These are phyloP conservation scores for Rhizomucor pusillus DNA, from an alignment of 371 early-diverging fungal species.

Conservation along the genomic window DNA sequence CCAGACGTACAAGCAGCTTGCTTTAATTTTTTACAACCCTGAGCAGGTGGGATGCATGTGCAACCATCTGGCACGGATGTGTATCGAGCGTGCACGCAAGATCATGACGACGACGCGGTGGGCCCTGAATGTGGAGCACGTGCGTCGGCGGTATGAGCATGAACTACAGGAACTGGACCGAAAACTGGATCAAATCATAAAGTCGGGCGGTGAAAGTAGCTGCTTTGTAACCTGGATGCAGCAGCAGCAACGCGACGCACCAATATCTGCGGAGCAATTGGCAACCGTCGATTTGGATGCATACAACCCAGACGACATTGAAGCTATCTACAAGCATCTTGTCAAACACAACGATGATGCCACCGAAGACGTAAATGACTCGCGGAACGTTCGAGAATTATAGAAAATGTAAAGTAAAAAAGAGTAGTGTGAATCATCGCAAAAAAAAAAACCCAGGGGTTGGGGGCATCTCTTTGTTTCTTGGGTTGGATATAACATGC, in stretches of 20 bases:
- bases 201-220: slow-evolving; percentile 21
- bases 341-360: background rate
- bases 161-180: slow-evolving; percentile 20
- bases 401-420: background rate
- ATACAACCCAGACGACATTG: slow-evolving; percentile 32
- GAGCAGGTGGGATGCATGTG: slow-evolving; percentile 16
- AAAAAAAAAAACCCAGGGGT: background rate
- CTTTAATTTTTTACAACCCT: slow-evolving; percentile 12
- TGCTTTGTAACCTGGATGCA: slow-evolving; percentile 33
- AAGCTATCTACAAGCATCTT: slow-evolving; percentile 30
- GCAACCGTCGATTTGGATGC: slow-evolving; percentile 14
- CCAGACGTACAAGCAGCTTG: slow-evolving; percentile 30
- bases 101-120: slow-evolving; percentile 36
- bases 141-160: slow-evolving; percentile 24
- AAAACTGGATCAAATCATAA: slow-evolving; percentile 7
- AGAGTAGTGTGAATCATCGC: too few relatives aligned
- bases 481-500: too few relatives aligned
- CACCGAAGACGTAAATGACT: slow-evolving; percentile 1
- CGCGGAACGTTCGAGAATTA: background rate
- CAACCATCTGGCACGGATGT: slow-evolving; percentile 34
- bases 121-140: slow-evolving; percentile 26
- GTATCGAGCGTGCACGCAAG: slow-evolving; percentile 29
- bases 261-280: background rate
- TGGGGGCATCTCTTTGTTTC: too few relatives aligned
- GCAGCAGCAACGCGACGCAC: background rate